Base-by-base conservation (phyloP, 2,329 filamentous ascomycete species). In the Magnaporthiopsis incrustans region DNA sequence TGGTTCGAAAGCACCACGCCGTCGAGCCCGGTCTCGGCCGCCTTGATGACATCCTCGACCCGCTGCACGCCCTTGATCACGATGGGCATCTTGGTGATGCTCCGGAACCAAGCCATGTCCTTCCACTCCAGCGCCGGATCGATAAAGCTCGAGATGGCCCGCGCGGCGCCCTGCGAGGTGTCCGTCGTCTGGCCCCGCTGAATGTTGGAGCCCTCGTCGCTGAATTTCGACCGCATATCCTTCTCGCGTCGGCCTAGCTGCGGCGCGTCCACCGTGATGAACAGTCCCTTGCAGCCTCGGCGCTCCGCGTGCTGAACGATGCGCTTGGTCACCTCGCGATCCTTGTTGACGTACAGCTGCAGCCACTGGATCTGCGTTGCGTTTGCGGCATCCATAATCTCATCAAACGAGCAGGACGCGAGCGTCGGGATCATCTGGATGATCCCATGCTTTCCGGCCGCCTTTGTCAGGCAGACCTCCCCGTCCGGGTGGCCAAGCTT, bases 391-490 rank as follows among this genome's bases (percentile, higher is more conserved):
- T 98, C 95, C 68, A 96, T 81, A 66, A 99, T 97, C 77, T 99
- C 94, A 78, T 99, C 95, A 71, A 99, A 97, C 1, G 92, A 95
- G 80, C 95, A 98, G 2, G 92, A 97, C 2, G 95, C 95, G 8
- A 99, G 83, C 3, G 95, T 99, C 2, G 95, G 95, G 67, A 99
- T 98, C 95, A 99, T 99, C 77, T 99, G 95, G 67, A 98, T 85
- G 62, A 98, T 89, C 73, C 93, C 86, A 81, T 98, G 94, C 73
- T 89, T 91, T 73, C 84, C 83, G 2, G 95, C 89, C 22, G 92
- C 92, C 65, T 88, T 85, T 0, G 95, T 98, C 65, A 99, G 84
- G 12, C 97, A 82, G 6, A 97, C 92, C 76, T 99, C 95, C 70
- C 95, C 95, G 76, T 98, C 95, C 0, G 90, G 90, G 74, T 99